phyloP scores from a whole-genome alignment of 129 eudicot species.

The Glebionis coronaria region DNA sequence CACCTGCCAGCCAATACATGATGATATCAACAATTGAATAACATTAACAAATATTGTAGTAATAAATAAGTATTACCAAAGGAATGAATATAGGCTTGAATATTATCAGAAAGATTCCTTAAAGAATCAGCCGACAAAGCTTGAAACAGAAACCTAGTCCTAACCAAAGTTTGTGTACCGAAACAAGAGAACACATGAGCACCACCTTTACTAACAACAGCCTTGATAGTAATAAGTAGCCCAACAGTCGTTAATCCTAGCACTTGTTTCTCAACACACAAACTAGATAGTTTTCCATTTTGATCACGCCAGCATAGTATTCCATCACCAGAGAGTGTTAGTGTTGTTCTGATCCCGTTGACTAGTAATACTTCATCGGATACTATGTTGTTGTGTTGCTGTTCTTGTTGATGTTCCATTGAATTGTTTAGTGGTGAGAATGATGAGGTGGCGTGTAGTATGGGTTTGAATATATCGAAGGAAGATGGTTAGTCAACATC shows the following conservation, averaged over 20 bases:
- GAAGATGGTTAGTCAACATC: no score
- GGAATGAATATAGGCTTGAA: conserved; percentile 59
- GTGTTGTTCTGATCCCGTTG: conserved; percentile 43
- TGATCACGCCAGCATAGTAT: conserved; percentile 11
- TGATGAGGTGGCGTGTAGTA: not conserved
- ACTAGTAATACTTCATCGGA: conserved; percentile 52
- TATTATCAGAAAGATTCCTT: conserved; percentile 43
- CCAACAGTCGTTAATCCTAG: conserved; percentile 52
- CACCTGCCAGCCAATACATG: not conserved
- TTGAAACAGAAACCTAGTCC: conserved; percentile 55
- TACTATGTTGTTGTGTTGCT: conserved; percentile 1
- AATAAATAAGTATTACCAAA: no score
- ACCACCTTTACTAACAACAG: conserved; percentile 31
- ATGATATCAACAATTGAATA: not conserved
- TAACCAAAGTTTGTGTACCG: conserved; percentile 25
- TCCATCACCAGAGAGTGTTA: conserved; percentile 37
- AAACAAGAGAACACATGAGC: conserved; percentile 43
- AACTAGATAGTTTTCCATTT: not conserved
- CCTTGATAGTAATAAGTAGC: conserved; percentile 40
- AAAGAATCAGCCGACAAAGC: conserved; percentile 37
- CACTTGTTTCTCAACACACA: conserved; percentile 70
- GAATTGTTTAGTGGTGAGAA: not conserved
- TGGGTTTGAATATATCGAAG: not conserved
- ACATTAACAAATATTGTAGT: no score
- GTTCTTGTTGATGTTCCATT: conserved; percentile 23